Evolutionary conservation across 2,329 filamentous ascomycete species (phyloP).

Genomic region (Penicillium griseofulvum): DNA sequence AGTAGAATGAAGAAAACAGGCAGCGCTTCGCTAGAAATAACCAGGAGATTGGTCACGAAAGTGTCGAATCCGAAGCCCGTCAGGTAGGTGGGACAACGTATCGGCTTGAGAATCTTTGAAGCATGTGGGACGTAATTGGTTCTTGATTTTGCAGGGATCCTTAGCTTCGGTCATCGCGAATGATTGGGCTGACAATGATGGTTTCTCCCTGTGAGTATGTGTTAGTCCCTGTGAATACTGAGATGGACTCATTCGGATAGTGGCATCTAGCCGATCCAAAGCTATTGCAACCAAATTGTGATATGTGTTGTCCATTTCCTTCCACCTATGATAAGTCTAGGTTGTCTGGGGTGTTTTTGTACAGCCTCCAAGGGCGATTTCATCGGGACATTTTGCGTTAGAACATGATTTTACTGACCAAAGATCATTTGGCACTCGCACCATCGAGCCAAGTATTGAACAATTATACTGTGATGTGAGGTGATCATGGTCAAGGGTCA

Average conservation of each 20-base stretch:
- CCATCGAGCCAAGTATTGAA: conserved; percentile 10
- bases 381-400: neutral
- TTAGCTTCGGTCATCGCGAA: conserved; percentile 54
- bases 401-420: neutral
- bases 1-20: conserved; percentile 42
- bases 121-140: conserved; percentile 45
- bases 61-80: conserved; percentile 55
- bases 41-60: conserved; percentile 58
- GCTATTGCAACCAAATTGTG: neutral
- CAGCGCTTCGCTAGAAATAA: conserved; percentile 53
- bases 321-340: neutral
- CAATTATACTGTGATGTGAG: neutral
- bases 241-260: neutral
- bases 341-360: neutral
- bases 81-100: conserved; percentile 48
- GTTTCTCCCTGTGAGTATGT: conserved; percentile 49
- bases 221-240: neutral
- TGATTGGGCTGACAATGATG: conserved; percentile 63
- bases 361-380: neutral
- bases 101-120: conserved; percentile 51
- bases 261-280: no score
- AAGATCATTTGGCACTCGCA: conserved; percentile 1
- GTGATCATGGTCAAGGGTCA: neutral
- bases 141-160: conserved; percentile 58
- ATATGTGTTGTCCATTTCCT: no score